Percentiles rank a stretch among this genome's conserved stretches.
These are phyloP conservation scores for Castanea crenata DNA, from an alignment of 306 rosid species.

Conservation along the genomic window DNA sequence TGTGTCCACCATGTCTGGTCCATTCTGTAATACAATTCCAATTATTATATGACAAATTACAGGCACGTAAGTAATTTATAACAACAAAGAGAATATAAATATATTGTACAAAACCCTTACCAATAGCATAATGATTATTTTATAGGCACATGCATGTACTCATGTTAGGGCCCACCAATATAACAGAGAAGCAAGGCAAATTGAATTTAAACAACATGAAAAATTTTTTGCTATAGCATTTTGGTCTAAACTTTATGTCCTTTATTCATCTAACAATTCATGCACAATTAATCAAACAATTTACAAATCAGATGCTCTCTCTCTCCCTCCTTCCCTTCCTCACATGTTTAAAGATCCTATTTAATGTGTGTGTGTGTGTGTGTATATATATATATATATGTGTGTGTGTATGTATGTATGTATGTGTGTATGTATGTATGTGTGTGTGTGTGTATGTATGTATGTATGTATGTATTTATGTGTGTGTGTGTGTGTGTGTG, in stretches of 20 bases:
- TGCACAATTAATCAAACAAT: not conserved
- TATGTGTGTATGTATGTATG: too few species aligned
- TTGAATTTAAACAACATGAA: constrained; percentile 4
- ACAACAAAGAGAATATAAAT: not conserved
- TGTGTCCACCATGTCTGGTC: constrained; percentile 30
- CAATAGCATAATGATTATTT: not conserved
- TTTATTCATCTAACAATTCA: not conserved
- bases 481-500: too few species aligned
- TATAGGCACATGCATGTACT: constrained; percentile 1
- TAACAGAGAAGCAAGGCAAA: constrained; percentile 8
- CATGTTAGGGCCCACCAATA: constrained; percentile 4
- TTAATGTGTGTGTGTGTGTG: not conserved
- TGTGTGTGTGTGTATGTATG: too few species aligned
- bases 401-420: too few species aligned
- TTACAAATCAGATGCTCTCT: constrained; percentile 4
- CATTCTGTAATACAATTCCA: constrained; percentile 49
- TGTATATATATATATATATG: accelerated
- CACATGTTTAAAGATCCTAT: not conserved
- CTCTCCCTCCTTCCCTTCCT: not conserved
- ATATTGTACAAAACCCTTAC: not conserved
- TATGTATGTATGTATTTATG: too few species aligned
- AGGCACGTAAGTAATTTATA: not conserved
- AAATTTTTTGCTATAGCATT: constrained; percentile 1
- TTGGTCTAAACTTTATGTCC: constrained; percentile 9
- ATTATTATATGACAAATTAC: not conserved